Evolutionary conservation across 176 grass and related monocot species (phyloP).

Genomic region (Lolium perenne): DNA sequence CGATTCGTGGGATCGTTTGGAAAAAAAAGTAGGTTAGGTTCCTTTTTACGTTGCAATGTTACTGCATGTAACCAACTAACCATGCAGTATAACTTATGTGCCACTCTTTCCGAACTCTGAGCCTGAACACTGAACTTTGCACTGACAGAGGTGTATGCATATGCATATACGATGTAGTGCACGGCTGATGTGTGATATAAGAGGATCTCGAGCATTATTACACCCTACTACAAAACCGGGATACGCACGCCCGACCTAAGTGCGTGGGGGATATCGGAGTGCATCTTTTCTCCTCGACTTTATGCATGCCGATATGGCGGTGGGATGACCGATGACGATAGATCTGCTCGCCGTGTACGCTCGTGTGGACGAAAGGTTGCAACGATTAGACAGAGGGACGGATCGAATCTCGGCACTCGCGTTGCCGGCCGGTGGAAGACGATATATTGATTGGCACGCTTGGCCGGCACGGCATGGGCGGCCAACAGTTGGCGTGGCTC

Average conservation of each 20-base stretch:
- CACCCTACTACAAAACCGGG: not conserved
- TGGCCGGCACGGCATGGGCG: slow-evolving; percentile 10
- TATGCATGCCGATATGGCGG: slow-evolving; percentile 32
- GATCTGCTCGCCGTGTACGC: not conserved
- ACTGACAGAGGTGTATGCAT: not conserved
- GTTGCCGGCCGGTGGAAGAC: too few species aligned
- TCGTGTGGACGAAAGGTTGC: not conserved
- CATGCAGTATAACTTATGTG: too few species aligned
- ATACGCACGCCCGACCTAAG: slow-evolving; percentile 17
- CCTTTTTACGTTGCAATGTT: too few species aligned
- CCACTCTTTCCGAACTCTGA: too few species aligned
- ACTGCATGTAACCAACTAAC: too few species aligned
- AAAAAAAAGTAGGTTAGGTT: too few species aligned
- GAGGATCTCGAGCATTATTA: not conserved
- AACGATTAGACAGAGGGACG: not conserved
- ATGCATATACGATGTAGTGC: not conserved
- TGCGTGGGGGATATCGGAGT: slow-evolving; percentile 7
- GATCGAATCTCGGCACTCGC: slow-evolving; percentile 11
- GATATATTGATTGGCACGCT: not conserved
- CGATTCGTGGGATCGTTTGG: too few species aligned
- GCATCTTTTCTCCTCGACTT: slow-evolving; percentile 9
- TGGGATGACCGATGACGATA: slow-evolving; percentile 20
- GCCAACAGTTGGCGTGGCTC: not conserved
- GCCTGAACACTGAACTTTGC: not conserved
- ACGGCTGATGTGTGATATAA: not conserved